Percentiles rank a stretch among this genome's conserved stretches.
phyloP scores from a whole-genome alignment of 352 stramenopile genomes.

The Globisporangium perplexum region DNA sequence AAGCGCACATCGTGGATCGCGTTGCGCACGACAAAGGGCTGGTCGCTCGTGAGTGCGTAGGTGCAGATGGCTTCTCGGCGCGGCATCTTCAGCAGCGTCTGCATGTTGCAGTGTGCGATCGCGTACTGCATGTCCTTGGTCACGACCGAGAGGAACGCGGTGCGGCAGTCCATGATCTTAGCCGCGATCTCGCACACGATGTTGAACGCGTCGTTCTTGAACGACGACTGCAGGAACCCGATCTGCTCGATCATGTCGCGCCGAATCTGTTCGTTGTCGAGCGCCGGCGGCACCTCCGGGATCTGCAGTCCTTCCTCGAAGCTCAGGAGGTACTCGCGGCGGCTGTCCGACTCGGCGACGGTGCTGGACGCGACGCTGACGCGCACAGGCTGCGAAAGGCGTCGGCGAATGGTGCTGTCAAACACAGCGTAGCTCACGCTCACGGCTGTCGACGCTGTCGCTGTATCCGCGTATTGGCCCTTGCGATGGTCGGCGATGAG shows the following conservation, averaged over 20 bases:
- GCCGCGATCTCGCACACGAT: slow-evolving; percentile 27
- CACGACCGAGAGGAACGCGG: slow-evolving; percentile 24
- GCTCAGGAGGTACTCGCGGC: slow-evolving; percentile 22
- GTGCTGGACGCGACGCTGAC: slow-evolving; percentile 17
- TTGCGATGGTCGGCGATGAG: neutral
- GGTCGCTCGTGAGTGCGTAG: slow-evolving; percentile 25
- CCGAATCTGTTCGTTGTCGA: slow-evolving; percentile 18
- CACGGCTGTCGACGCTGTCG: neutral
- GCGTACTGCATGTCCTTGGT: slow-evolving; percentile 23
- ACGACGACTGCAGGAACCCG: slow-evolving; percentile 12
- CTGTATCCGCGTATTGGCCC: neutral
- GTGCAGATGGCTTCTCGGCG: slow-evolving; percentile 26
- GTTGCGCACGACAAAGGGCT: slow-evolving; percentile 28
- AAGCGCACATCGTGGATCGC: slow-evolving; percentile 27
- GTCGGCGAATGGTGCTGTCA: slow-evolving; percentile 16
- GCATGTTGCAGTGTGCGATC: slow-evolving; percentile 21
- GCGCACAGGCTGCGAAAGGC: slow-evolving; percentile 6
- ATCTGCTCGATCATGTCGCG: slow-evolving; percentile 22
- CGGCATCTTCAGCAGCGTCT: slow-evolving; percentile 21
- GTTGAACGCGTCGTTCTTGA: slow-evolving; percentile 16
- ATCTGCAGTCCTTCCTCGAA: slow-evolving; percentile 29
- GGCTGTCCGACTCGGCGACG: slow-evolving; percentile 16
- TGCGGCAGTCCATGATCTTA: slow-evolving; percentile 26
- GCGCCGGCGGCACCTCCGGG: slow-evolving; percentile 13
- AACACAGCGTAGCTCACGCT: slow-evolving; percentile 14